These are phyloP conservation scores for Chaetoceros muelleri DNA, from an alignment of 108 stramenopile species.

Conservation along the genomic window DNA sequence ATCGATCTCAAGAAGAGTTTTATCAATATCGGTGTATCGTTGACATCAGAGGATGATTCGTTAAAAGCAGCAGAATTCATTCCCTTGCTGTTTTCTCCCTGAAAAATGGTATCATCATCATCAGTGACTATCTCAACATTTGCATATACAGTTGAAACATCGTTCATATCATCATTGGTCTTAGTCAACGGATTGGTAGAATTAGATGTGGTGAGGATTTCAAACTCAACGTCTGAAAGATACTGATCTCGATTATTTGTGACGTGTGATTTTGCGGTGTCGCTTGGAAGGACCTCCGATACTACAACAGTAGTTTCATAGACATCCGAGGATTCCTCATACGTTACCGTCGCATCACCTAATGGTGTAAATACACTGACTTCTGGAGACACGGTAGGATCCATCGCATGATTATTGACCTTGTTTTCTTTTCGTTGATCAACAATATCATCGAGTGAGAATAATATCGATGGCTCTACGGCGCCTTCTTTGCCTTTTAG, in stretches of 20 bases:
- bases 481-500: conserved; percentile 19
- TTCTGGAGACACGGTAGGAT: conserved; percentile 3
- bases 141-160: conserved; percentile 4
- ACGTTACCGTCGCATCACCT: no score
- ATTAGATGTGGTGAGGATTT: neutral
- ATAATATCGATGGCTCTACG: conserved; percentile 1
- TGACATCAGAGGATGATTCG: conserved; percentile 18
- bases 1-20: conserved; percentile 38
- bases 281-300: conserved; percentile 4
- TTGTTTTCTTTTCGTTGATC: neutral
- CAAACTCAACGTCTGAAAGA: neutral
- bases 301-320: conserved; percentile 1
- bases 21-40: conserved; percentile 17
- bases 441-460: neutral
- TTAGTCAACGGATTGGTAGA: no score
- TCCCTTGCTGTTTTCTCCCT: conserved; percentile 19
- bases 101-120: conserved; percentile 25
- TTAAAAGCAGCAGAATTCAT: conserved; percentile 6
- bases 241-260: conserved; percentile 4
- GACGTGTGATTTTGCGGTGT: neutral
- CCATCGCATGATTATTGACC: conserved; percentile 2
- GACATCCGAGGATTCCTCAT: neutral
- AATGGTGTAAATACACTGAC: conserved; percentile 1
- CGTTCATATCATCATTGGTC: conserved; percentile 3
- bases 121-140: conserved; percentile 53